Percentiles rank a stretch among this genome's conserved stretches.
Conservation (phyloP, 1,284 basidiomycete genomes). For the Ganoderma leucocontextum region DNA sequence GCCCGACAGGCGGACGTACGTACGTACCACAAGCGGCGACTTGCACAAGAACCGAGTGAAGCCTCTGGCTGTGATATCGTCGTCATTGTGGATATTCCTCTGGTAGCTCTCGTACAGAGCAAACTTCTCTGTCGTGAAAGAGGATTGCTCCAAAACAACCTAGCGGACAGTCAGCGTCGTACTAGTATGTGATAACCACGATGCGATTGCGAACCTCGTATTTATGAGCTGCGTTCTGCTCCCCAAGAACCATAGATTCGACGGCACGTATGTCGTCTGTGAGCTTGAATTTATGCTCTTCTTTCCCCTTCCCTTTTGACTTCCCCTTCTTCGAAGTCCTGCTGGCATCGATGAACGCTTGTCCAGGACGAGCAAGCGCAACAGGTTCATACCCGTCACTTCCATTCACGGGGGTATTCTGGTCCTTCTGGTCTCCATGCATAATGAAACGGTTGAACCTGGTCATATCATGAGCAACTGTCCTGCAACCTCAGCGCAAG, state of each 20-base stretch:
- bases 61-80: conserved; percentile 54
- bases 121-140: conserved; percentile 84
- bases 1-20: neutral
- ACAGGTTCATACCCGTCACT: conserved; percentile 6
- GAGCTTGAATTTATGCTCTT: conserved; percentile 45
- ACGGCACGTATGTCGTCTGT: conserved; percentile 57
- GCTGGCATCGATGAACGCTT: neutral
- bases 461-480: conserved; percentile 44
- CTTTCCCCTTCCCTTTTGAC: conserved; percentile 19
- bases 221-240: conserved; percentile 42
- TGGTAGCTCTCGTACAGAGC: conserved; percentile 83
- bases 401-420: conserved; percentile 36
- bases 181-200: neutral
- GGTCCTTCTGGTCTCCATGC: conserved; percentile 53
- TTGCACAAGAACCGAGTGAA: conserved; percentile 75
- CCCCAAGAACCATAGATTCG: conserved; percentile 41
- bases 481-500: neutral
- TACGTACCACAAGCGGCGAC: conserved; percentile 4
- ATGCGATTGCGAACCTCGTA: conserved; percentile 58
- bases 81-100: conserved; percentile 77
- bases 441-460: conserved; percentile 83
- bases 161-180: conserved; percentile 39
- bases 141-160: conserved; percentile 79
- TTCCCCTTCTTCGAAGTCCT: conserved; percentile 5
- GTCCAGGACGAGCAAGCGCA: neutral